phyloP scores from a whole-genome alignment of 1,139 yeast genomes.

The Pichia sp. region DNA sequence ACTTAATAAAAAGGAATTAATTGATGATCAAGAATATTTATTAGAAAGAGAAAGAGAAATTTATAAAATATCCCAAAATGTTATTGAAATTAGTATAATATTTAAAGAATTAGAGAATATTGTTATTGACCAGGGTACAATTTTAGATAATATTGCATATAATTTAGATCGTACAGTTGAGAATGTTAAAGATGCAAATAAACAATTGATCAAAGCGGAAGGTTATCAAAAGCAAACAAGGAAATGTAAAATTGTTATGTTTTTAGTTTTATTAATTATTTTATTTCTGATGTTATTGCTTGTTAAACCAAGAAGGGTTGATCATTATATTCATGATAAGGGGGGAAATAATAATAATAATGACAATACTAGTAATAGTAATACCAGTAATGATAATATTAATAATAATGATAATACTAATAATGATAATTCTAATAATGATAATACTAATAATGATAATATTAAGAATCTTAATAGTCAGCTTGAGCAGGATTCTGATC shows the following conservation, averaged over 20 bases:
- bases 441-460: neutral
- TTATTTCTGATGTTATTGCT: slow-evolving; percentile 66
- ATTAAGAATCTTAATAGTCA: neutral
- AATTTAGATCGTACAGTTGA: slow-evolving; percentile 74
- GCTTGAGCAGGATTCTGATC: too few relatives aligned
- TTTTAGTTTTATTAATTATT: slow-evolving; percentile 63
- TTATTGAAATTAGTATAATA: slow-evolving; percentile 84
- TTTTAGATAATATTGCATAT: slow-evolving; percentile 87
- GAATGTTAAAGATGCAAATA: slow-evolving; percentile 70
- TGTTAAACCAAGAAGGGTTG: slow-evolving; percentile 47
- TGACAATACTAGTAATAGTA: neutral
- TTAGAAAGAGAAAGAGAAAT: slow-evolving; percentile 84
- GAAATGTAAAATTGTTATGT: slow-evolving; percentile 79
- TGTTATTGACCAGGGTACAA: slow-evolving; percentile 93
- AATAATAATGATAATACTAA: neutral
- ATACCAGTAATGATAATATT: neutral
- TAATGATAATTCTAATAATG: neutral
- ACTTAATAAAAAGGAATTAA: slow-evolving; percentile 25
- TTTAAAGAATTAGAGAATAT: slow-evolving; percentile 88
- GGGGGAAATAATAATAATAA: neutral
- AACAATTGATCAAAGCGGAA: slow-evolving; percentile 70
- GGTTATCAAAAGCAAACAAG: slow-evolving; percentile 81
- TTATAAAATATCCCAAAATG: slow-evolving; percentile 86
- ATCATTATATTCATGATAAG: slow-evolving; percentile 17
- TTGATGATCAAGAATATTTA: slow-evolving; percentile 32